A percentile compares a stretch with the other conserved stretches of the same genome.
Evolutionary conservation across 257 asterid species (phyloP).

Genomic region (Nicotiana tomentosiformis): DNA sequence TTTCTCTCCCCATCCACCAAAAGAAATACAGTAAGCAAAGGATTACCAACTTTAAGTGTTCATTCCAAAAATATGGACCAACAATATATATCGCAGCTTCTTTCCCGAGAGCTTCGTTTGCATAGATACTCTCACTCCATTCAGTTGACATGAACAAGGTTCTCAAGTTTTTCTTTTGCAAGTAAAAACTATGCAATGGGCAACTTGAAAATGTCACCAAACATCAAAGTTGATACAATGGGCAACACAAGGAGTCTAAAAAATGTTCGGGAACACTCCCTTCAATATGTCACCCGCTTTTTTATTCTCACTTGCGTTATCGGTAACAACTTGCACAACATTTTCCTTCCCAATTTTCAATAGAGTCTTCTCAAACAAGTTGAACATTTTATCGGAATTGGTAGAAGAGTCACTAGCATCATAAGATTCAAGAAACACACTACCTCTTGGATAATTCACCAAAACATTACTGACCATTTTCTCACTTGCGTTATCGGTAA

Average conservation of each 20-base stretch:
- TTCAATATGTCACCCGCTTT: background rate
- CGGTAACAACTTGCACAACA: background rate
- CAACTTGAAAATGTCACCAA: background rate
- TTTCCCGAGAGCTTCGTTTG: background rate
- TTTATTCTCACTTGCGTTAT: background rate
- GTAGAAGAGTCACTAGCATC: background rate
- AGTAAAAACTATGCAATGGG: background rate
- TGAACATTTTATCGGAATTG: background rate
- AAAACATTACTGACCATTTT: too few species aligned
- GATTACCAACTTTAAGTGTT: background rate
- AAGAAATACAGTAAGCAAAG: too few species aligned
- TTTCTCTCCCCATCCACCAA: background rate
- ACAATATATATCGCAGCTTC: background rate
- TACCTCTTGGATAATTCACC: background rate
- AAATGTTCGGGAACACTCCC: background rate
- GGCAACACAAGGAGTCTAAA: background rate
- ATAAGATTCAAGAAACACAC: background rate
- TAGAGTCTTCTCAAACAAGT: background rate
- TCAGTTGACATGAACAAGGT: background rate
- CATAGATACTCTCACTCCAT: background rate
- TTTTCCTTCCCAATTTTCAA: background rate
- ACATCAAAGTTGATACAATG: background rate
- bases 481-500: background rate
- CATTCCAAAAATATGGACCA: too few species aligned
- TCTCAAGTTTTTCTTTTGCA: background rate